These are phyloP conservation scores for Cladosporium oxysporum DNA, from an alignment of 2,329 filamentous ascomycete genomes.

Conservation along the genomic window DNA sequence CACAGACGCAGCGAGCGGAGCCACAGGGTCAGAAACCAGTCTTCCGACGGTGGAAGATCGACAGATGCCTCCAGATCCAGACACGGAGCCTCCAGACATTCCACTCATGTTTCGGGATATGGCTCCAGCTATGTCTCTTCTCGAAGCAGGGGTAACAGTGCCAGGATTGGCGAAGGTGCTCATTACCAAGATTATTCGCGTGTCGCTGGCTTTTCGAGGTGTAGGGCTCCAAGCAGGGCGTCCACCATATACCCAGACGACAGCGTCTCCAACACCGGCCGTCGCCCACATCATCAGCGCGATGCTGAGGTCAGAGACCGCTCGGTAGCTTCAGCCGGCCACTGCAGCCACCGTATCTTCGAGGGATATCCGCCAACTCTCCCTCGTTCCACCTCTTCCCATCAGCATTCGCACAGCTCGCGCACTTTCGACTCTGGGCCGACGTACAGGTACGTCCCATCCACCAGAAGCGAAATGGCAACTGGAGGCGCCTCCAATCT, in stretches of 20 bases:
- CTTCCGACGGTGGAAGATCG: neutral
- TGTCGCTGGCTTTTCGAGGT: neutral
- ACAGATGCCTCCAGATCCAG: neutral
- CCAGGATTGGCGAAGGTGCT: neutral
- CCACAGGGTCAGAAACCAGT: neutral
- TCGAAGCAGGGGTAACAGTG: neutral
- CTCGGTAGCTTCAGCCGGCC: neutral
- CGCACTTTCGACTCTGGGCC: neutral
- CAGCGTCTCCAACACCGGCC: neutral
- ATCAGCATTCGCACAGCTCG: neutral
- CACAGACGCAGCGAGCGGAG: neutral
- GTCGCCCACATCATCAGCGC: neutral
- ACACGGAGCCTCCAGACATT: neutral
- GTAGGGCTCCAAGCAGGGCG: neutral
- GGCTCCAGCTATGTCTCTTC: neutral
- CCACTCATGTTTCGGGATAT: neutral
- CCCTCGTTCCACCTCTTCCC: neutral
- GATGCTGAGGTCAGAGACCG: neutral
- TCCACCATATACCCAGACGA: neutral
- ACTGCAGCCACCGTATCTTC: neutral
- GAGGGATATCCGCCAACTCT: neutral
- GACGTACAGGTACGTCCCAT: neutral
- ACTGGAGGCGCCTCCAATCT: neutral
- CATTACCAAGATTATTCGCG: neutral
- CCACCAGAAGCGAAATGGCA: neutral